Base-by-base conservation (phyloP, 192 early-diverging fungal species). In the Dispira simplex region DNA sequence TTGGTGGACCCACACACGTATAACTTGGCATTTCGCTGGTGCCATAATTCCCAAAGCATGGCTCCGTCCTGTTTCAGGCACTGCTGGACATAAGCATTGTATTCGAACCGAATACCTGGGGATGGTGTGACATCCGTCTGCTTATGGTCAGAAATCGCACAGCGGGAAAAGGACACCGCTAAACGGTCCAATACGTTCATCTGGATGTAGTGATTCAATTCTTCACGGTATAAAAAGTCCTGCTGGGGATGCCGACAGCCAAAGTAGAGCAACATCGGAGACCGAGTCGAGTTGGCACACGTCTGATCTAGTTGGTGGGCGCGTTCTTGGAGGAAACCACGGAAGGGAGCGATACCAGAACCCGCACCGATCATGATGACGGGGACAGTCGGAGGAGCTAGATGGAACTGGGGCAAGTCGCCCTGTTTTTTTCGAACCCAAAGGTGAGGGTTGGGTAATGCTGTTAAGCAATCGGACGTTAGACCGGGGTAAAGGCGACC, bases 341-440 rank as follows among this genome's bases (percentile, higher is more conserved):
- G 75, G 51, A 97, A 94, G 0, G 96, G 94, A 10, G 94, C 88
- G n/a, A 99, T 81, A 20, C 96, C 96, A 0, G 96, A 96, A 45
- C 94, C 96, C 1, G 94, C 90, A 2, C 88, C 89, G 32, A 96
- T 82, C 84, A 97, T 81, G 21, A 97, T 74, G 9, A 97, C 71
- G 0, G 91, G 89, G 16, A 51, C 23, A 8, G 23, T 8, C n/a
- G 8, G 4, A 3, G 49, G n/a, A 8, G 49, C 16, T 51, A 20
- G 8, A 51, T 51, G 49, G 23, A 51, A 51, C 16, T 1, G 3
- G 8, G 49, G 16, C 1, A 51, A 18, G n/a, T 18, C n/a, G 23
- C 4, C 3, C 11, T 21, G 16, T 13, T 18, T 3, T 14, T 21
- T 56, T 9, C 54, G 20, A 21, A 56, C 54, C 54, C 16, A 26